Percentiles rank a stretch among this genome's conserved stretches.
Evolutionary conservation across 2,329 filamentous ascomycete genomes (phyloP).

Genomic region (Grosmannia clavigera): DNA sequence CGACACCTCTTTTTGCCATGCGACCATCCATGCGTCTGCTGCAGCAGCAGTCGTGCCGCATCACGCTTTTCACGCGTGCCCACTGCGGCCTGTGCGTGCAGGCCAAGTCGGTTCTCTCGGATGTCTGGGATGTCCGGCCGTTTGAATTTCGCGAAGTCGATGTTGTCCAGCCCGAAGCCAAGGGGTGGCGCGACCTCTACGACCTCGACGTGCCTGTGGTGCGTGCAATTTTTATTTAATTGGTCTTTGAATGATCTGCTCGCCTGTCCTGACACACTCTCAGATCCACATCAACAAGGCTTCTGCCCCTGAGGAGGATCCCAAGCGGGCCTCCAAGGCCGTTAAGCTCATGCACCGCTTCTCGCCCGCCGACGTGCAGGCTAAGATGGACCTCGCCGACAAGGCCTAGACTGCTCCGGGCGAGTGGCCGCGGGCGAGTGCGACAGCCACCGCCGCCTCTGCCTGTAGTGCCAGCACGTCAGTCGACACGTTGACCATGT

Average conservation of each 20-base stretch:
- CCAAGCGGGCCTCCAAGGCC: constrained; percentile 43
- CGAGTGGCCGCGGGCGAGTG: constrained; percentile 27
- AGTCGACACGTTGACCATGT: no score
- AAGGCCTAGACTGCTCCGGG: neutral
- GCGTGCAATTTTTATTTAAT: constrained; percentile 15
- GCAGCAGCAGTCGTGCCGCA: constrained; percentile 39
- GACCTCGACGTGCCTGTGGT: constrained; percentile 77
- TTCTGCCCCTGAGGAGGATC: constrained; percentile 34
- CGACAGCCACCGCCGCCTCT: constrained; percentile 29
- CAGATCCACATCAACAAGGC: constrained; percentile 53
- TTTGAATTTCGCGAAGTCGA: constrained; percentile 60
- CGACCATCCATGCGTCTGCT: constrained; percentile 35
- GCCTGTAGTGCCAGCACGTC: constrained; percentile 16
- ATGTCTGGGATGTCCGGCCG: constrained; percentile 53
- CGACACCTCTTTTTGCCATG: constrained; percentile 25
- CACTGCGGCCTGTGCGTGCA: constrained; percentile 60
- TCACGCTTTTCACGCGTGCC: constrained; percentile 64
- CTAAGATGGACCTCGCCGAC: constrained; percentile 52
- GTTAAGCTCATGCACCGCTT: constrained; percentile 71
- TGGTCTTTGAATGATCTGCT: neutral
- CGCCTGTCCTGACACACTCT: neutral
- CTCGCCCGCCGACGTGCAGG: constrained; percentile 50
- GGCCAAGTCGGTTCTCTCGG: constrained; percentile 54
- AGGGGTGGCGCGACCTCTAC: constrained; percentile 60
- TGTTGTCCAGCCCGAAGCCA: constrained; percentile 49